A percentile compares a stretch with the other conserved stretches of the same genome.
Conservation (phyloP, 371 early-diverging fungal genomes). For the Phascolomyces articulosus region DNA sequence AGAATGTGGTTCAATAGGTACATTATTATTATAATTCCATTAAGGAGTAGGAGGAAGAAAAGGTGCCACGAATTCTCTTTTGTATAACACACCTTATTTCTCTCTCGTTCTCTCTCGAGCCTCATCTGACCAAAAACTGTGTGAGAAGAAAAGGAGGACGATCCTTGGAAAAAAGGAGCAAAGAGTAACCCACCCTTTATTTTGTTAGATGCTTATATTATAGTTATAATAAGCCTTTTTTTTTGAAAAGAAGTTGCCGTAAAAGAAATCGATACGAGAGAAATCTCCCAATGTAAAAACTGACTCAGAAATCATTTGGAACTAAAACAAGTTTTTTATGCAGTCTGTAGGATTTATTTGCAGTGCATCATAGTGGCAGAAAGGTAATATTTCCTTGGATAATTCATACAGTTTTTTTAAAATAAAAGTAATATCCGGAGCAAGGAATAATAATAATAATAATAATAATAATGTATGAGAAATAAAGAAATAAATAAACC, state of each 20-base stretch:
- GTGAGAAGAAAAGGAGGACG: slow-evolving; percentile 1
- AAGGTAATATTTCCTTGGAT: background rate
- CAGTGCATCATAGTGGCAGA: background rate
- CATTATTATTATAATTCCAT: no score
- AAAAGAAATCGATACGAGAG: no score
- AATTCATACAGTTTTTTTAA: slow-evolving; percentile 2
- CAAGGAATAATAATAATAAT: background rate
- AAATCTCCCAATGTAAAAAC: no score
- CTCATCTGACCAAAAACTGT: background rate
- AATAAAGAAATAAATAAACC: no score
- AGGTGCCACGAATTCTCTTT: background rate
- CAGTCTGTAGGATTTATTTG: slow-evolving; percentile 4
- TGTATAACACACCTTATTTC: background rate
- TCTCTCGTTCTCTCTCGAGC: background rate
- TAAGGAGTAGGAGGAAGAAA: background rate
- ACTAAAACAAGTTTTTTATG: slow-evolving; percentile 8
- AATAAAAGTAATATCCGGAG: background rate
- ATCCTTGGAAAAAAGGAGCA: background rate
- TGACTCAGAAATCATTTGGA: no score
- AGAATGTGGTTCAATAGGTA: no score
- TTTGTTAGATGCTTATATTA: background rate
- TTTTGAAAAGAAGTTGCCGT: no score
- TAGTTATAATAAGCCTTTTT: background rate
- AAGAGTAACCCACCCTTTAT: background rate
- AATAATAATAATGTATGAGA: no score